These are phyloP conservation scores for Leishmania tarentolae DNA, from an alignment of 208 protist species.

Conservation along the genomic window DNA sequence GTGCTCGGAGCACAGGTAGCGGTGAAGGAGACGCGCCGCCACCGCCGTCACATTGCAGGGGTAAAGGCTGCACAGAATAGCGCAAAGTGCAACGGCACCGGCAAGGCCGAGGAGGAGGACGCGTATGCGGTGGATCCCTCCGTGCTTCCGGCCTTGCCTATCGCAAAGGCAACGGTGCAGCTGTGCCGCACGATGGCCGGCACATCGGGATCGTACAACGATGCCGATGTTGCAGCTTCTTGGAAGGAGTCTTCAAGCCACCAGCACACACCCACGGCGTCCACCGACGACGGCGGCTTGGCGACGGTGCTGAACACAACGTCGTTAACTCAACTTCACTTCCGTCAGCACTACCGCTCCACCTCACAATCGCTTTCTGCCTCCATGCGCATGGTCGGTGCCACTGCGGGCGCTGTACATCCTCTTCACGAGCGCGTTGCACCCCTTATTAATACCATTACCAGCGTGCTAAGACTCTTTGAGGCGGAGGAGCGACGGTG, in stretches of 20 bases:
- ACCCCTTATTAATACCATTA: background rate
- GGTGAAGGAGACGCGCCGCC: conserved; percentile 18
- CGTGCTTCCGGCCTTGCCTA: conserved; percentile 11
- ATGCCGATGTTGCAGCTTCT: background rate
- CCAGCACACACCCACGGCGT: background rate
- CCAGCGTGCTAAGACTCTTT: conserved; percentile 9
- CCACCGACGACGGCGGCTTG: background rate
- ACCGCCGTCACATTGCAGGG: conserved; percentile 6
- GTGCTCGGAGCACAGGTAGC: conserved; percentile 23
- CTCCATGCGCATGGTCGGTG: conserved; percentile 4
- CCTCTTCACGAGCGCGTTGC: conserved; percentile 18
- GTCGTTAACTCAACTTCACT: background rate
- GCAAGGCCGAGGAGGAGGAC: background rate
- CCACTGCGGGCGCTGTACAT: background rate
- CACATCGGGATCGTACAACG: background rate
- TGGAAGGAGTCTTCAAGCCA: background rate
- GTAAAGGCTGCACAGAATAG: background rate
- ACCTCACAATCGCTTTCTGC: background rate
- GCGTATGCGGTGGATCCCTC: background rate
- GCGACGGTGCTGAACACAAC: background rate
- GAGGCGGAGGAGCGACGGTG: conserved; percentile 19
- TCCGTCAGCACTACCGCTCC: background rate
- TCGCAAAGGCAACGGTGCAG: conserved; percentile 22
- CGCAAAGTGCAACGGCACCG: background rate
- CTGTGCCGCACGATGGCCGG: conserved; percentile 17